Percentiles rank a stretch among this genome's conserved stretches.
Conservation (phyloP, 2,329 filamentous ascomycete species). For the Cordyceps javanica region DNA sequence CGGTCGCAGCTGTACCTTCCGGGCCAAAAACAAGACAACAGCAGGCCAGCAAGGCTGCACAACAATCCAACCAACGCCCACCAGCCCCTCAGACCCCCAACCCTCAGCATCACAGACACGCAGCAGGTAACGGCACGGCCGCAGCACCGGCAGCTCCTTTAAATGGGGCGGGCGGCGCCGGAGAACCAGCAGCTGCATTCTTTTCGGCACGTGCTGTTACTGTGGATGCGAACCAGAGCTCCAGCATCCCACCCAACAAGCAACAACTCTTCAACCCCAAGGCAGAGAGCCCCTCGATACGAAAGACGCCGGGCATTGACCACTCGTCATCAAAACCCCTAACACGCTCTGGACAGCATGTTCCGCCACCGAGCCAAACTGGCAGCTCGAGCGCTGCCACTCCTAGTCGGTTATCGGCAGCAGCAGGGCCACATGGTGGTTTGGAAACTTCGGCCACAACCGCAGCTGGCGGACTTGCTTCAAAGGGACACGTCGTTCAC, state of each 20-base stretch:
- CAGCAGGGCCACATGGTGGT: constrained; percentile 6
- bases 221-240: neutral
- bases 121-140: neutral
- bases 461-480: constrained; percentile 17
- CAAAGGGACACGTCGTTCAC: constrained; percentile 41
- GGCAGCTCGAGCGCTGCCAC: constrained; percentile 10
- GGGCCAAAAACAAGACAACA: constrained; percentile 2
- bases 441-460: neutral
- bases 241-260: constrained; percentile 35
- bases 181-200: constrained; percentile 11
- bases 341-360: constrained; percentile 48
- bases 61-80: neutral
- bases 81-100: constrained; percentile 11
- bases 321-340: constrained; percentile 72
- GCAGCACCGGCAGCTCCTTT: neutral
- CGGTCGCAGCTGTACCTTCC: neutral
- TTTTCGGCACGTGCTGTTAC: constrained; percentile 12
- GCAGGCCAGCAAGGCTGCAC: neutral
- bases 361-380: constrained; percentile 34
- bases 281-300: constrained; percentile 75
- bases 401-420: constrained; percentile 9
- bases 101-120: neutral
- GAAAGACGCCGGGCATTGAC: constrained; percentile 83
- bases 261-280: constrained; percentile 62
- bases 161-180: neutral